Base-by-base conservation (phyloP, 1,284 basidiomycete genomes). In the Dichomitus squalens region DNA sequence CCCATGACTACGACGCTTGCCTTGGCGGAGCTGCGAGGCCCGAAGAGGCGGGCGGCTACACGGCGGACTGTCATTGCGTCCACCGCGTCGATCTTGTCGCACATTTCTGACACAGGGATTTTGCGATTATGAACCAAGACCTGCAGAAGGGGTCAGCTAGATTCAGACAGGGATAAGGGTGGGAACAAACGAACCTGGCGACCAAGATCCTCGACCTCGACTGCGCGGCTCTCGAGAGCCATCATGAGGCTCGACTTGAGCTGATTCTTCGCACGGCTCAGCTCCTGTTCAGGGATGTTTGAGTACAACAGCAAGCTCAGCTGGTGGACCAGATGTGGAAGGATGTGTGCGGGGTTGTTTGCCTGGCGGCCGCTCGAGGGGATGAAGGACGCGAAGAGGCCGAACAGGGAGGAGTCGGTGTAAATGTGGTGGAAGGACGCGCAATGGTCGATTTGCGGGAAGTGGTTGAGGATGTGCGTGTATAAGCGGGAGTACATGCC, bases 361-460 rank as follows among this genome's bases (percentile, higher is more conserved):
- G 87, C 85, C 48, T 80, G 75, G 49, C 83, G 82, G 7, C 81
- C 76, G 12, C 84, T 80, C 33, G 80, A 77, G 58, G 93, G 95
- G 31, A 93, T 79, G 70, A 96, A 95, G n/a, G 90, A 88, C 7
- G 93, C 93, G 64, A 93, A 92, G 53, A 99, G 83, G 18, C 96
- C 97, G 71, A 98, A 98, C 11, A 99, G 80, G 1, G 95, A 95
- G 0, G 92, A 92, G 75, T 98, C 96, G 57, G 89, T 88, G 76
- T 98, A 99, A 70, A 96, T 96, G 75, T 98, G 96, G 73, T 98
- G 95, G 87, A 98, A 98, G 27, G 94, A 92, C n/a, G 93, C 90
- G 73, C 96, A 98, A 73, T 95, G 93, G 75, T 99, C 96, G 69
- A 99, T 86, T 68, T 94, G 89, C 59, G 95, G 87, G 77, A 94